Percentiles rank a stretch among this genome's conserved stretches.
Evolutionary conservation across 2,329 filamentous ascomycete species (phyloP).

Genomic region (Colletotrichum godetiae): DNA sequence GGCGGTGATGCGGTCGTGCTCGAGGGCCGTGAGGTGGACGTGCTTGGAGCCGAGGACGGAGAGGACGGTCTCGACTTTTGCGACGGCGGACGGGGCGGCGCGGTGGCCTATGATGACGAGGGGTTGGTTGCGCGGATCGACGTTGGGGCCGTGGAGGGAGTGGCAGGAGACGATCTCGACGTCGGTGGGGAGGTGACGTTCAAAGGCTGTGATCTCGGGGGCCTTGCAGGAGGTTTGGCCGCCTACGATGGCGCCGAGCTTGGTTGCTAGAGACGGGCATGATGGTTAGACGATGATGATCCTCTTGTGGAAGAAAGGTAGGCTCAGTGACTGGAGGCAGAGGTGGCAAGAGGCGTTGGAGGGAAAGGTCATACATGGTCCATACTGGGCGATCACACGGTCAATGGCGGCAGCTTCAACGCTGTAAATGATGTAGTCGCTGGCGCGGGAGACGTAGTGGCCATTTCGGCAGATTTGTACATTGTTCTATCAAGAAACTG

Average conservation of each 20-base stretch:
- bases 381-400: slow-evolving; percentile 86
- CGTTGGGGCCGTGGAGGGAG: slow-evolving; percentile 92
- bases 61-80: slow-evolving; percentile 84
- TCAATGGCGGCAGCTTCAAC: slow-evolving; percentile 95
- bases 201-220: slow-evolving; percentile 94
- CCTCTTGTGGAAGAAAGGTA: not conserved
- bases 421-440: slow-evolving; percentile 99
- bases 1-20: slow-evolving; percentile 97
- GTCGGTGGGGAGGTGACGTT: slow-evolving; percentile 86
- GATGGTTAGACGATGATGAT: slow-evolving; percentile 16
- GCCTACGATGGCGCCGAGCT: slow-evolving; percentile 93
- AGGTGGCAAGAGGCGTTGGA: slow-evolving; percentile 34
- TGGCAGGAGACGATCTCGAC: slow-evolving; percentile 96
- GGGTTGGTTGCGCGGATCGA: slow-evolving; percentile 89
- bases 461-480: slow-evolving; percentile 94
- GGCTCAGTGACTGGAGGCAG: not conserved
- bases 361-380: slow-evolving; percentile 76
- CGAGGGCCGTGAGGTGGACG: slow-evolving; percentile 85
- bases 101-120: slow-evolving; percentile 95
- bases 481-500: slow-evolving; percentile 65
- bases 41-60: slow-evolving; percentile 86
- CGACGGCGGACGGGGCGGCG: slow-evolving; percentile 79
- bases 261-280: slow-evolving; percentile 75
- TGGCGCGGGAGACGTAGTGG: slow-evolving; percentile 92
- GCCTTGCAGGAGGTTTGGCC: slow-evolving; percentile 99